Percentiles rank a stretch among this genome's conserved stretches.
Evolutionary conservation across 2,329 filamentous ascomycete genomes (phyloP).

Genomic region (Colletotrichum salicis): DNA sequence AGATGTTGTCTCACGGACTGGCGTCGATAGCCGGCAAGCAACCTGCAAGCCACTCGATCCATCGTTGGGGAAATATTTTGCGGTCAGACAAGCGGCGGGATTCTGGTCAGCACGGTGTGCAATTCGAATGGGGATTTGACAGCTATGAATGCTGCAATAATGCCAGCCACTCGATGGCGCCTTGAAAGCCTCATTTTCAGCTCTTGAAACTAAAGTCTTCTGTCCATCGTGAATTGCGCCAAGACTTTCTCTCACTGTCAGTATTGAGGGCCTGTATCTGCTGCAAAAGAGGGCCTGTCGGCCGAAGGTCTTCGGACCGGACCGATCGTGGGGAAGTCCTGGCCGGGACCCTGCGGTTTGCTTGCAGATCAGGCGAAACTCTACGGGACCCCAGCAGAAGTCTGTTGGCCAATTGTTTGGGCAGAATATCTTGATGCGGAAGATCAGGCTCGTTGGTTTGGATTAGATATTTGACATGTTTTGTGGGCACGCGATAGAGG

Average conservation of each 20-base stretch:
- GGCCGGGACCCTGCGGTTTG: neutral
- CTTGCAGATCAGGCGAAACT: neutral
- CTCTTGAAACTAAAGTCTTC: neutral
- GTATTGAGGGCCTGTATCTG: neutral
- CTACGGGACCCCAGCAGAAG: too few species aligned
- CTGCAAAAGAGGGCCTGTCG: neutral
- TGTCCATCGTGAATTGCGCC: neutral
- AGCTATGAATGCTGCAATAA: neutral
- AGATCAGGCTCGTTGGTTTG: neutral
- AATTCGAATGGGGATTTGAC: neutral
- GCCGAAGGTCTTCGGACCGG: constrained; percentile 10
- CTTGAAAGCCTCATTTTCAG: neutral
- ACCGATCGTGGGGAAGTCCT: constrained; percentile 24
- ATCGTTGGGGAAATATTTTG: neutral
- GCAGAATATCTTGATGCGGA: neutral
- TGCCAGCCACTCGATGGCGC: neutral
- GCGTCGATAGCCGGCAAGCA: neutral
- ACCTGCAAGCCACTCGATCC: neutral
- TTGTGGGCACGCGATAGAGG: neutral
- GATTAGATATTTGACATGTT: neutral
- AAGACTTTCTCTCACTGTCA: neutral
- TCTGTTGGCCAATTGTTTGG: neutral
- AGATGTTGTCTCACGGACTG: neutral
- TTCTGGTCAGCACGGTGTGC: neutral
- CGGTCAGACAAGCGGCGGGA: neutral